phyloP scores from a whole-genome alignment of 2,329 filamentous ascomycete genomes.

The Alternaria atra region DNA sequence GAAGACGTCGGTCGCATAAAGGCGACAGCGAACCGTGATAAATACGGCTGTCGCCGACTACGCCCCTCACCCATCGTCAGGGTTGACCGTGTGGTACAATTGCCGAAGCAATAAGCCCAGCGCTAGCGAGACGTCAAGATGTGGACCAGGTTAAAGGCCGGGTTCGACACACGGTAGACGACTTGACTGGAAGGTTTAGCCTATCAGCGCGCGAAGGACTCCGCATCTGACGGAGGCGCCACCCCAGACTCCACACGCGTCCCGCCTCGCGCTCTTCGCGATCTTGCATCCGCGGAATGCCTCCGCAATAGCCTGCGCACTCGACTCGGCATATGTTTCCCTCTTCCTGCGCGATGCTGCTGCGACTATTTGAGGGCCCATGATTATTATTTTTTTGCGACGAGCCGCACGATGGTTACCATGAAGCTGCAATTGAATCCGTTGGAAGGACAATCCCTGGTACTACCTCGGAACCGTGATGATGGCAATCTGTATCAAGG shows the following conservation, averaged over 20 bases:
- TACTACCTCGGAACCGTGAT: constrained; percentile 43
- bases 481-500: constrained; percentile 43
- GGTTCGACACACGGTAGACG: constrained; percentile 13
- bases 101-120: constrained; percentile 20
- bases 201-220: constrained; percentile 26
- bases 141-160: constrained; percentile 6
- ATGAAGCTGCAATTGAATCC: neutral
- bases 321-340: neutral
- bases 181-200: constrained; percentile 8
- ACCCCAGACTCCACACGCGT: constrained; percentile 31
- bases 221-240: constrained; percentile 25
- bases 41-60: constrained; percentile 3
- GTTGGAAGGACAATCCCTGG: neutral
- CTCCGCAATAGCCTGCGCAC: constrained; percentile 8
- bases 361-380: neutral
- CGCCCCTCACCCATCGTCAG: constrained; percentile 1
- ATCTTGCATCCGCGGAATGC: constrained; percentile 14
- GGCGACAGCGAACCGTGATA: constrained; percentile 8
- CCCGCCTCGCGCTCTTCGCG: constrained; percentile 30
- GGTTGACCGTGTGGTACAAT: constrained; percentile 15
- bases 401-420: neutral
- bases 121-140: constrained; percentile 6
- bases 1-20: constrained; percentile 3
- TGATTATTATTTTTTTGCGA: neutral
- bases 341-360: neutral